phyloP scores from a whole-genome alignment of 225 moss, liverwort and hornwort genomes.

The Pseudoscleropodium purum region DNA sequence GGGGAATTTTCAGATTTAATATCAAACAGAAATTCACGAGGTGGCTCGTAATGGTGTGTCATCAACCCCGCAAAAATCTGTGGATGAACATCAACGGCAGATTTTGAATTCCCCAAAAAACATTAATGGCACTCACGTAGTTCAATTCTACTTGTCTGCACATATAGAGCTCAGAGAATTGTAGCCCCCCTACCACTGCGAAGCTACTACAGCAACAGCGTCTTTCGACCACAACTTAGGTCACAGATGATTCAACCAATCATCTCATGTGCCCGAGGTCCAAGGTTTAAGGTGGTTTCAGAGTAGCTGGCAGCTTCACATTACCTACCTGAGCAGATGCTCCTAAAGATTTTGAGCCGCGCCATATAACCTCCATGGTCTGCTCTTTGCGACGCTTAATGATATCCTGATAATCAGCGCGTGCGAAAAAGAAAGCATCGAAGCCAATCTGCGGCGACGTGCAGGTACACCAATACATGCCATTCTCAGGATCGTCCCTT shows the following conservation, averaged over 20 bases:
- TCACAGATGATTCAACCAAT: background rate
- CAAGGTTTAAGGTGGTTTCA: background rate
- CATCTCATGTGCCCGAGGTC: background rate
- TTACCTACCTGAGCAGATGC: constrained; percentile 71
- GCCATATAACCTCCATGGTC: constrained; percentile 96
- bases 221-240: background rate
- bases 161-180: background rate
- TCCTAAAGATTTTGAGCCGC: constrained; percentile 79
- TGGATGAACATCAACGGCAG: background rate
- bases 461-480: background rate
- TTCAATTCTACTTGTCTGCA: background rate
- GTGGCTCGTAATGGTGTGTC: constrained; percentile 75
- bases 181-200: background rate
- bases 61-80: constrained; percentile 90
- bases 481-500: background rate
- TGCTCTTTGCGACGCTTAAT: constrained; percentile 64
- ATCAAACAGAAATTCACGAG: constrained; percentile 67
- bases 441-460: constrained; percentile 64
- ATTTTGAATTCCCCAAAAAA: background rate
- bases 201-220: background rate
- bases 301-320: background rate
- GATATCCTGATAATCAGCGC: constrained; percentile 89
- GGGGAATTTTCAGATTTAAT: constrained; percentile 44
- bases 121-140: background rate
- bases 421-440: constrained; percentile 85